Percentiles rank a stretch among this genome's conserved stretches.
phyloP scores from a whole-genome alignment of 2,329 filamentous ascomycete genomes.

The Colletotrichum acutatum region DNA sequence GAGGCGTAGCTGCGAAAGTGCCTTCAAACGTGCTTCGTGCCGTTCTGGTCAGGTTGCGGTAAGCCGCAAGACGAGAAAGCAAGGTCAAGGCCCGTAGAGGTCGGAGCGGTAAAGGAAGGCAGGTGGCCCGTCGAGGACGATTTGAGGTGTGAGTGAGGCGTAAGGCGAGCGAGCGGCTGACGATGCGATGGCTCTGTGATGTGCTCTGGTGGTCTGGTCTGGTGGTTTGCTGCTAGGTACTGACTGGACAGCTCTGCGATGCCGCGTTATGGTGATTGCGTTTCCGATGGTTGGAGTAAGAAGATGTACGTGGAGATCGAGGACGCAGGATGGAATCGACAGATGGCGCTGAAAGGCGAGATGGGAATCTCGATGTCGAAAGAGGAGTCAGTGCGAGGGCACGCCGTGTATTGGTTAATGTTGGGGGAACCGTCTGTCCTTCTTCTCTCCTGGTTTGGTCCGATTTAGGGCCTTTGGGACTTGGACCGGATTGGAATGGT shows the following conservation, averaged over 20 bases:
- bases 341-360: conserved; percentile 15
- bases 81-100: neutral
- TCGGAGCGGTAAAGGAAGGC: neutral
- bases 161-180: neutral
- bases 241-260: neutral
- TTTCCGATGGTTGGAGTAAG: conserved; percentile 6
- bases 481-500: conserved; percentile 11
- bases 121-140: too few relatives aligned
- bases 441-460: conserved; percentile 5
- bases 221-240: neutral
- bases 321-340: conserved; percentile 23
- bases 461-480: neutral
- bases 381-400: conserved; percentile 5
- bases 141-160: too few relatives aligned
- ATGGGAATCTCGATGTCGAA: conserved; percentile 31
- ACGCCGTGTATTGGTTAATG: conserved; percentile 1
- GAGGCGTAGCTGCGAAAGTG: neutral
- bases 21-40: neutral
- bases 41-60: neutral
- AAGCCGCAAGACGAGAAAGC: neutral
- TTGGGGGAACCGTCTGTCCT: neutral
- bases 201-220: too few relatives aligned
- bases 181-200: neutral
- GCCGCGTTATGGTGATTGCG: neutral
- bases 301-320: conserved; percentile 17